A percentile compares a stretch with the other conserved stretches of the same genome.
Conservation (phyloP, 2,329 filamentous ascomycete genomes). For the Rachicladosporium sp. region DNA sequence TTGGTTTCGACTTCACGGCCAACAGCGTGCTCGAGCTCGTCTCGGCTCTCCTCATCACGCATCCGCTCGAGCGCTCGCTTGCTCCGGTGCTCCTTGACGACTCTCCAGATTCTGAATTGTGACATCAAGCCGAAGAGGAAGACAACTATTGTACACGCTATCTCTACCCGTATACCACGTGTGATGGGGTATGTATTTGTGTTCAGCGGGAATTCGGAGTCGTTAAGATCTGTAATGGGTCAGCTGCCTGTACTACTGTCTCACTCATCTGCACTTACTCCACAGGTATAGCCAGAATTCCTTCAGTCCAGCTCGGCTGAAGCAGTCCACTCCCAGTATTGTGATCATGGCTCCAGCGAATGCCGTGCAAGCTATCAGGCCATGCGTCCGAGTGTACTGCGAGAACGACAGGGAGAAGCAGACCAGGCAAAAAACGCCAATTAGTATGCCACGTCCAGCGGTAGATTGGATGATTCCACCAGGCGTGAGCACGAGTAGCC, state of each 20-base stretch:
- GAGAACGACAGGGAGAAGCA: slow-evolving; percentile 67
- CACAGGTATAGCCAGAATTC: slow-evolving; percentile 95
- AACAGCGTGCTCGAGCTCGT: slow-evolving; percentile 56
- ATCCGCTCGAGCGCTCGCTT: slow-evolving; percentile 34
- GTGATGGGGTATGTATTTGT: slow-evolving; percentile 74
- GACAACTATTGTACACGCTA: slow-evolving; percentile 64
- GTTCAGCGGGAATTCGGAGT: slow-evolving; percentile 63
- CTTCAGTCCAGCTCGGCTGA: slow-evolving; percentile 77
- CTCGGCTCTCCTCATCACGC: slow-evolving; percentile 45
- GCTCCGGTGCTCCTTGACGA: slow-evolving; percentile 47
- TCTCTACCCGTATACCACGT: slow-evolving; percentile 73
- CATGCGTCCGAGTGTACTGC: slow-evolving; percentile 64
- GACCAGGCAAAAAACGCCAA: slow-evolving; percentile 55
- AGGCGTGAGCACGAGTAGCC: slow-evolving; percentile 65
- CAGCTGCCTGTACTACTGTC: too few species aligned
- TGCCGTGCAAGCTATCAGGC: slow-evolving; percentile 61
- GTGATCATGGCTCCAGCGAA: slow-evolving; percentile 71
- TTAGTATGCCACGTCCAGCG: slow-evolving; percentile 59
- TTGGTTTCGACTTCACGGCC: slow-evolving; percentile 53
- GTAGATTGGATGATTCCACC: slow-evolving; percentile 59
- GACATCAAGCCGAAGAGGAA: slow-evolving; percentile 66
- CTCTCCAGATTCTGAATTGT: slow-evolving; percentile 74
- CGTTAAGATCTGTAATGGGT: slow-evolving; percentile 44
- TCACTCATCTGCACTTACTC: slow-evolving; percentile 24
- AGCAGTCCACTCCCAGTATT: slow-evolving; percentile 81